Percentiles rank a stretch among this genome's conserved stretches.
phyloP scores from a whole-genome alignment of 2,329 filamentous ascomycete genomes.

The Calonectria montana region DNA sequence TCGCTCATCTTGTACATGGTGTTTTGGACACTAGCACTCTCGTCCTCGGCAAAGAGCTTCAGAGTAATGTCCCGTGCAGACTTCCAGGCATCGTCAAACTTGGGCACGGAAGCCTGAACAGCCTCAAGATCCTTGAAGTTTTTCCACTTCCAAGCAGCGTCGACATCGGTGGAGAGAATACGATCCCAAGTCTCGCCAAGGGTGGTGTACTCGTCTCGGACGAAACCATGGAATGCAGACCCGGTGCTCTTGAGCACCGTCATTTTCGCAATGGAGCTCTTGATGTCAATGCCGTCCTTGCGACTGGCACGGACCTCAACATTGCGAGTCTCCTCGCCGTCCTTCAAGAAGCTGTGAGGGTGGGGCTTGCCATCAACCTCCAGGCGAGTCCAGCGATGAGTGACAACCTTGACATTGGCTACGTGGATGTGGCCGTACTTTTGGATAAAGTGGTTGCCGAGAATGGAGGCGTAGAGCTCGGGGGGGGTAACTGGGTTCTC shows the following conservation, averaged over 20 bases:
- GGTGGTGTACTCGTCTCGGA: slow-evolving; percentile 93
- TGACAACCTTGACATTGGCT: slow-evolving; percentile 83
- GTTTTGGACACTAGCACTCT: slow-evolving; percentile 92
- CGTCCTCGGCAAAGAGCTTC: slow-evolving; percentile 88
- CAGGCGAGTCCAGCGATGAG: slow-evolving; percentile 94
- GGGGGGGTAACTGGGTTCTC: slow-evolving; percentile 92
- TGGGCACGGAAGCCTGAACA: slow-evolving; percentile 70
- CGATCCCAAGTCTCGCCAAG: slow-evolving; percentile 93
- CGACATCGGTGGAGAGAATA: slow-evolving; percentile 93
- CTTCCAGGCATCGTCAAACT: slow-evolving; percentile 84
- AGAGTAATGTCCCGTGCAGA: slow-evolving; percentile 87
- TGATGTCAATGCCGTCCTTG: slow-evolving; percentile 77
- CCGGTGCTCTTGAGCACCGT: slow-evolving; percentile 96
- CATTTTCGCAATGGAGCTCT: slow-evolving; percentile 82
- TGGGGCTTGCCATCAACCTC: slow-evolving; percentile 87
- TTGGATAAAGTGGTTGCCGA: slow-evolving; percentile 89
- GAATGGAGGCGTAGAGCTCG: slow-evolving; percentile 87
- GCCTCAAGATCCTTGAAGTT: slow-evolving; percentile 73
- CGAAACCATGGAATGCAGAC: slow-evolving; percentile 94
- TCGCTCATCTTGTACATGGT: slow-evolving; percentile 99
- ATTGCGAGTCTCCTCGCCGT: slow-evolving; percentile 87
- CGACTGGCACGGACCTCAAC: slow-evolving; percentile 79
- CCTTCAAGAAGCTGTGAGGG: slow-evolving; percentile 93
- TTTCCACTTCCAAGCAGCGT: slow-evolving; percentile 88
- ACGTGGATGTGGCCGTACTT: slow-evolving; percentile 89